These are phyloP conservation scores for Podospora pseudopauciseta DNA, from an alignment of 495 filamentous ascomycete species.

Conservation along the genomic window DNA sequence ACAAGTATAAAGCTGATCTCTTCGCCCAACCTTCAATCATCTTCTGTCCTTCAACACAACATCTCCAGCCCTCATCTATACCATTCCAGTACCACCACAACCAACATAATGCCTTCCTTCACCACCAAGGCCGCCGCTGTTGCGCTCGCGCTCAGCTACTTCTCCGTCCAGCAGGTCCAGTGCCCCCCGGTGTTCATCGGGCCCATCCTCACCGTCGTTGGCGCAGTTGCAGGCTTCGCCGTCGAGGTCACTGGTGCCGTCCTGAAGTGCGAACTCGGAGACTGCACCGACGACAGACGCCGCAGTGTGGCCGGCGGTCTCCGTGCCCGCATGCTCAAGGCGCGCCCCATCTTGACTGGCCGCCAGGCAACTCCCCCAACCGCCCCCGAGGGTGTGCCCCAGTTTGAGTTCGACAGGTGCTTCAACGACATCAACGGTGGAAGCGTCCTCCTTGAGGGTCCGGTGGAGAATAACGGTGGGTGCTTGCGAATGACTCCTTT, in stretches of 20 bases:
- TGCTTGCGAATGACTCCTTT: not conserved
- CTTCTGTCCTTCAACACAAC: not conserved
- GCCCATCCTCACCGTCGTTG: not conserved
- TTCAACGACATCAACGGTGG: not conserved
- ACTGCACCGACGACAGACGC: not conserved
- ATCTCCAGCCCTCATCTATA: not conserved
- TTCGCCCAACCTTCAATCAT: not conserved
- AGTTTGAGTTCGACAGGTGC: not conserved
- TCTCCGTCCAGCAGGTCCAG: conserved; percentile 1
- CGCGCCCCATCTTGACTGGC: not conserved
- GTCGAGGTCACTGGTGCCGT: conserved; percentile 1
- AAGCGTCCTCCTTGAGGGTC: not conserved
- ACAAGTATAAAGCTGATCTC: not conserved
- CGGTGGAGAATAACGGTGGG: not conserved
- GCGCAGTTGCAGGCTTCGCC: not conserved
- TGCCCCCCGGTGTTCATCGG: not conserved
- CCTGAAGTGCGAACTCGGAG: not conserved
- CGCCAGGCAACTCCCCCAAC: not conserved
- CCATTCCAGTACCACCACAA: not conserved
- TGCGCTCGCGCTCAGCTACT: not conserved
- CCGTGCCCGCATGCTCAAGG: not conserved
- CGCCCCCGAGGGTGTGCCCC: not conserved
- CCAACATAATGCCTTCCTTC: conserved; percentile 2
- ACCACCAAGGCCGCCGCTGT: not conserved
- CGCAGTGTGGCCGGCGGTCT: not conserved